These are phyloP conservation scores for Chaetomium globosum DNA, from an alignment of 2,329 filamentous ascomycete genomes.

Conservation along the genomic window DNA sequence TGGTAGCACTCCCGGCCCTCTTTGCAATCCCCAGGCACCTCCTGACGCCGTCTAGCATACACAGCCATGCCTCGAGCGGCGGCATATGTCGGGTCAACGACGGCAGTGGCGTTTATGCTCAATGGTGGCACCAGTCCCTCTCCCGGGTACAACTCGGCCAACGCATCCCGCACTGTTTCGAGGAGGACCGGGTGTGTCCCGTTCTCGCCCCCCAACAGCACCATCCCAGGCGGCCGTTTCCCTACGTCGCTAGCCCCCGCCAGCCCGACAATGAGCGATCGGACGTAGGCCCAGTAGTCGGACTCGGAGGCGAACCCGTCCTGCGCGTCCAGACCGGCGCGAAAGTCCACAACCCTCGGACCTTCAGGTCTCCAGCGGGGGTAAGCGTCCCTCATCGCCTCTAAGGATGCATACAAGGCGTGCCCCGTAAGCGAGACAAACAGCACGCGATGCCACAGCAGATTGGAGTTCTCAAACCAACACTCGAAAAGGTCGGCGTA, in stretches of 20 bases:
- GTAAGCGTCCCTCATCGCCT: background rate
- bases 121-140: background rate
- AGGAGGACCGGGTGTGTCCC: background rate
- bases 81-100: background rate
- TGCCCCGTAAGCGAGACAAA: background rate
- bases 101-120: background rate
- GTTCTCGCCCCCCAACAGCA: constrained; percentile 1
- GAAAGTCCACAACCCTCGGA: background rate
- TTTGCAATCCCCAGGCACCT: background rate
- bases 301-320: background rate
- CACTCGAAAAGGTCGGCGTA: background rate
- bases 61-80: background rate
- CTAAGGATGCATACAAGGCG: background rate
- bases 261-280: background rate
- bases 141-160: background rate
- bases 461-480: background rate
- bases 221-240: background rate
- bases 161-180: background rate
- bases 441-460: background rate
- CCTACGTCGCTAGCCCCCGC: background rate
- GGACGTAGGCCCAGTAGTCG: background rate
- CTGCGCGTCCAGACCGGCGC: background rate
- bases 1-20: background rate
- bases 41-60: background rate
- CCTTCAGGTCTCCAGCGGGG: background rate